These are phyloP conservation scores for Hippophae gyantsensis DNA, from an alignment of 306 rosid genomes.

Conservation along the genomic window DNA sequence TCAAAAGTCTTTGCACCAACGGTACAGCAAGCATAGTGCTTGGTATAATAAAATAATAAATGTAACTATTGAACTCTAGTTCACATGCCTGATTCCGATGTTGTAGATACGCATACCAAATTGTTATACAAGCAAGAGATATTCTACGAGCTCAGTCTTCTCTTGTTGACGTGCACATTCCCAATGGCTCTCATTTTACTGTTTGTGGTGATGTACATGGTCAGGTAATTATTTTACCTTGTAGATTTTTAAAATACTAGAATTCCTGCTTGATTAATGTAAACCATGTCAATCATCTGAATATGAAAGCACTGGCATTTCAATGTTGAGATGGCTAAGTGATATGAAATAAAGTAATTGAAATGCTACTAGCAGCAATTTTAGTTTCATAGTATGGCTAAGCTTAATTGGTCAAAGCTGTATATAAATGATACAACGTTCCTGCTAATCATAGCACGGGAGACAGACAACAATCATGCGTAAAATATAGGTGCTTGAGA, in stretches of 20 bases:
- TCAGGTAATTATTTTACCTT: conserved; percentile 52
- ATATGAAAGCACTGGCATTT: no score
- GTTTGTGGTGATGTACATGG: conserved; percentile 99
- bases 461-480: no score
- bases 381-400: no score
- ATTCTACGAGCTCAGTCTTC: conserved; percentile 73
- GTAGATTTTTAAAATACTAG: background rate
- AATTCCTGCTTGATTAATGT: background rate
- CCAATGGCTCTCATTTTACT: conserved; percentile 71
- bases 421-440: no score
- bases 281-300: no score
- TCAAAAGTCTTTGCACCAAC: conserved; percentile 76
- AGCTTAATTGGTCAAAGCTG: no score
- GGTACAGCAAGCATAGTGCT: conserved; percentile 37
- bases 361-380: no score
- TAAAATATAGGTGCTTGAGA: no score
- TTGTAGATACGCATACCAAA: conserved; percentile 88
- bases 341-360: no score
- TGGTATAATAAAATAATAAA: conserved; percentile 5
- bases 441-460: no score
- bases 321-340: no score
- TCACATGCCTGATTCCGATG: conserved; percentile 9
- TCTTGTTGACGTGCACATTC: conserved; percentile 74
- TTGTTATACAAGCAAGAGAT: conserved; percentile 80
- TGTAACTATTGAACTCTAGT: conserved; percentile 15